Percentiles rank a stretch among this genome's conserved stretches.
These are phyloP conservation scores for Ustilago bromivora DNA, from an alignment of 1,284 basidiomycete genomes.

Conservation along the genomic window DNA sequence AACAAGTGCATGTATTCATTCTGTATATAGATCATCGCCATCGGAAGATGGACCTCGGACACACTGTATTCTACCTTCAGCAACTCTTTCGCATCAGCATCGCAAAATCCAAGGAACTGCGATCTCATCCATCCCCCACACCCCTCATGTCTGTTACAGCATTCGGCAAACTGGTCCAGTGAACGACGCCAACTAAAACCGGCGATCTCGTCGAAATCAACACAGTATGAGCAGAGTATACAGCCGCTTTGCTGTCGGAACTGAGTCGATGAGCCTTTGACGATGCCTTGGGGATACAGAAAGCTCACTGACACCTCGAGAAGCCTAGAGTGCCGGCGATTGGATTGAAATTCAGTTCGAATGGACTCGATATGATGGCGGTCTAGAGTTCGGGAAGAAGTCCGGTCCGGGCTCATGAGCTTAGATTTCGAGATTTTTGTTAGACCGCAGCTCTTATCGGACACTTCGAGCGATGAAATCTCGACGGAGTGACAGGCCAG, in stretches of 20 bases:
- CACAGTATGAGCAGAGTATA: background rate
- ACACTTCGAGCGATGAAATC: background rate
- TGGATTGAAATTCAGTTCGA: background rate
- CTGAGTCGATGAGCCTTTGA: background rate
- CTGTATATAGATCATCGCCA: conserved; percentile 2
- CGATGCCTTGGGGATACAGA: background rate
- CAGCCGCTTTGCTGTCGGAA: background rate
- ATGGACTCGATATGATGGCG: background rate
- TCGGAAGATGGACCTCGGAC: conserved; percentile 4
- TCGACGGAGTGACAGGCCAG: background rate
- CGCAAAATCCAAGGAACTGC: background rate
- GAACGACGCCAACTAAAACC: background rate
- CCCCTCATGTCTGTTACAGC: background rate
- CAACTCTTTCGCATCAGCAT: conserved; percentile 5
- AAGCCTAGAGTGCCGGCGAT: background rate
- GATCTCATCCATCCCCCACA: background rate
- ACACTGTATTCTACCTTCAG: conserved; percentile 25
- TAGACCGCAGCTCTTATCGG: conserved; percentile 5
- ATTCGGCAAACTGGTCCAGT: background rate
- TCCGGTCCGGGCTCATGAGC: background rate
- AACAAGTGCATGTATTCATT: conserved; percentile 9
- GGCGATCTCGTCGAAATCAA: background rate
- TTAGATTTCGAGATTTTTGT: background rate
- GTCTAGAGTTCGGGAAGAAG: background rate
- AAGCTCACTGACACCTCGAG: background rate